phyloP scores from a whole-genome alignment of 2,329 filamentous ascomycete genomes.

The Ascochyta viciae-villosae region DNA sequence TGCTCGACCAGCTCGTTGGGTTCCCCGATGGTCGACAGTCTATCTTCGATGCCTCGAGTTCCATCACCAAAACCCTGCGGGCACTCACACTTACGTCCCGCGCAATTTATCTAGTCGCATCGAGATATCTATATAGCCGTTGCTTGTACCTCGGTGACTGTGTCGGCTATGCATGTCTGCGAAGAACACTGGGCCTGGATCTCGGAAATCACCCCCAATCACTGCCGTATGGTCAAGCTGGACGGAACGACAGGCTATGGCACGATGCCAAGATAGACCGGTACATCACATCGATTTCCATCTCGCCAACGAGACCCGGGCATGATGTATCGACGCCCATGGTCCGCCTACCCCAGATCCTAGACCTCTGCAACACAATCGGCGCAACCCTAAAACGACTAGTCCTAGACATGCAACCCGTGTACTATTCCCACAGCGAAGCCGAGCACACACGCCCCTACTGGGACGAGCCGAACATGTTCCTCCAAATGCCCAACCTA shows the following conservation, averaged over 20 bases:
- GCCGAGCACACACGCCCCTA: constrained; percentile 17
- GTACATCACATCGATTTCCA: constrained; percentile 30
- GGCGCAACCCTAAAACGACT: constrained; percentile 32
- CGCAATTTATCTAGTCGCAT: constrained; percentile 27
- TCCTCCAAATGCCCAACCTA: constrained; percentile 30
- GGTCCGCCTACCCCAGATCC: constrained; percentile 34
- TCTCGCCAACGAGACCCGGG: constrained; percentile 26
- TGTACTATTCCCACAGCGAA: constrained; percentile 24
- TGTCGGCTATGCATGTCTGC: constrained; percentile 26
- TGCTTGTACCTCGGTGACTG: constrained; percentile 35
- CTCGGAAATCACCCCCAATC: constrained; percentile 30
- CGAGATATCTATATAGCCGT: constrained; percentile 34
- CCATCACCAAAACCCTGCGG: constrained; percentile 33
- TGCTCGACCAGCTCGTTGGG: constrained; percentile 39
- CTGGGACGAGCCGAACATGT: constrained; percentile 24
- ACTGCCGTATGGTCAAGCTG: constrained; percentile 28
- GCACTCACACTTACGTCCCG: constrained; percentile 35
- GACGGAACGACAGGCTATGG: constrained; percentile 29
- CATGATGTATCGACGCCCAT: constrained; percentile 15
- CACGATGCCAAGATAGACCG: constrained; percentile 9
- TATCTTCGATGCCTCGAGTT: constrained; percentile 28
- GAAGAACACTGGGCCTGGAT: constrained; percentile 34
- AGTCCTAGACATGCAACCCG: constrained; percentile 30
- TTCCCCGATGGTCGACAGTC: constrained; percentile 22
- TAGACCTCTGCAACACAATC: constrained; percentile 28